These are phyloP conservation scores for Calonectria hawksworthii DNA, from an alignment of 2,329 filamentous ascomycete species.

Conservation along the genomic window DNA sequence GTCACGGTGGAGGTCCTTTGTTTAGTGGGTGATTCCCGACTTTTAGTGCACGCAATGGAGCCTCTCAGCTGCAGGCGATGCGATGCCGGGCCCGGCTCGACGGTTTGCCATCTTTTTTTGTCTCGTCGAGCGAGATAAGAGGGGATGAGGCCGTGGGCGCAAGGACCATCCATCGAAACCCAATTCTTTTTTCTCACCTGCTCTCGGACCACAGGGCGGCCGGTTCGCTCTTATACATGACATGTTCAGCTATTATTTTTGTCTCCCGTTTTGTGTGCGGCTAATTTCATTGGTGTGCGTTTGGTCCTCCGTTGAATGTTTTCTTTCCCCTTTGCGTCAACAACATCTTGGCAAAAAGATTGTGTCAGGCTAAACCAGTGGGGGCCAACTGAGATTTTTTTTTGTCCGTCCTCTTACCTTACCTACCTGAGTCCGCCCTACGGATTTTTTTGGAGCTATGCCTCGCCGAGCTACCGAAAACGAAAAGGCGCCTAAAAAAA, in stretches of 20 bases:
- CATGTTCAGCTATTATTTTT: background rate
- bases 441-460: constrained; percentile 7
- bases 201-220: background rate
- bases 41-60: constrained; percentile 12
- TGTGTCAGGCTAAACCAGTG: background rate
- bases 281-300: background rate
- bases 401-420: too few species aligned
- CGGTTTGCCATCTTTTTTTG: constrained; percentile 8
- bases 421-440: background rate
- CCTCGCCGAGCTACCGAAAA: constrained; percentile 8
- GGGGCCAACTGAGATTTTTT: background rate
- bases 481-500: background rate
- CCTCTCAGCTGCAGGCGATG: constrained; percentile 11
- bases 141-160: background rate
- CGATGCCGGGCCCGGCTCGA: constrained; percentile 4
- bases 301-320: background rate
- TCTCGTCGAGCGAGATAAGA: background rate
- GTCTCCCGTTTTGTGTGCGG: background rate
- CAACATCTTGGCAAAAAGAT: constrained; percentile 3
- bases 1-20: constrained; percentile 25
- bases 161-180: background rate
- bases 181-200: background rate
- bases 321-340: background rate
- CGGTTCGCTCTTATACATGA: background rate
- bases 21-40: background rate